Evolutionary conservation across 2,329 filamentous ascomycete genomes (phyloP).

Genomic region (Pseudogymnoascus sp.): DNA sequence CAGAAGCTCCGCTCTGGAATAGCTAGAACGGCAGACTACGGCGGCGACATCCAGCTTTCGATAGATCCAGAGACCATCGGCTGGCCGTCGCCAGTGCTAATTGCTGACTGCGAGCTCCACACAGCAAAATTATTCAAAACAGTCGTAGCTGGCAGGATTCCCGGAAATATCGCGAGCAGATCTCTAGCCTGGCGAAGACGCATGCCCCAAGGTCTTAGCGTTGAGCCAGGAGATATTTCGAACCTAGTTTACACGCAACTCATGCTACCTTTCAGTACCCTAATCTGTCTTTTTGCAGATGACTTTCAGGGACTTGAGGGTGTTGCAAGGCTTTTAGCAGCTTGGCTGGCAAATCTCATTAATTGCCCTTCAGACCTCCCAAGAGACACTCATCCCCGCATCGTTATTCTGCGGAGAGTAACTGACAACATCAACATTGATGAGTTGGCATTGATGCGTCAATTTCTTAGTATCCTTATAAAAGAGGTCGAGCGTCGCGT

Average conservation of each 20-base stretch:
- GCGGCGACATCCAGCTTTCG: constrained; percentile 8
- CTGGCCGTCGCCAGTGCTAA: background rate
- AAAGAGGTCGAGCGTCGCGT: constrained; percentile 7
- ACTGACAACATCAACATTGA: background rate
- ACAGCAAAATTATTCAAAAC: background rate
- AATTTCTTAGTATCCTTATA: constrained; percentile 1
- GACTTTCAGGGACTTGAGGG: constrained; percentile 11
- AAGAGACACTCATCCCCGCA: constrained; percentile 2
- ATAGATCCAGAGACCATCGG: background rate
- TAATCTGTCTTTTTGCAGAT: constrained; percentile 14
- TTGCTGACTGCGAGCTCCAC: constrained; percentile 13
- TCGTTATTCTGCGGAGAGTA: constrained; percentile 7
- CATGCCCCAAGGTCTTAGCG: background rate
- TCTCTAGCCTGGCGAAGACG: background rate
- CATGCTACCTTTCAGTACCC: constrained; percentile 11
- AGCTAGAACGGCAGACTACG: background rate
- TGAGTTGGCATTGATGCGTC: background rate
- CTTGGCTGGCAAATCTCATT: constrained; percentile 11
- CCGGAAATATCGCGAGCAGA: background rate
- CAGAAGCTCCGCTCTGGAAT: background rate
- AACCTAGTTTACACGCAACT: constrained; percentile 11
- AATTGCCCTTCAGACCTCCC: constrained; percentile 10
- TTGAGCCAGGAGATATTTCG: constrained; percentile 4
- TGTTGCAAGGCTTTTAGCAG: constrained; percentile 11
- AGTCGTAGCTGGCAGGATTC: background rate